Conservation (phyloP, 2,329 filamentous ascomycete species). For the Monilinia laxa region DNA sequence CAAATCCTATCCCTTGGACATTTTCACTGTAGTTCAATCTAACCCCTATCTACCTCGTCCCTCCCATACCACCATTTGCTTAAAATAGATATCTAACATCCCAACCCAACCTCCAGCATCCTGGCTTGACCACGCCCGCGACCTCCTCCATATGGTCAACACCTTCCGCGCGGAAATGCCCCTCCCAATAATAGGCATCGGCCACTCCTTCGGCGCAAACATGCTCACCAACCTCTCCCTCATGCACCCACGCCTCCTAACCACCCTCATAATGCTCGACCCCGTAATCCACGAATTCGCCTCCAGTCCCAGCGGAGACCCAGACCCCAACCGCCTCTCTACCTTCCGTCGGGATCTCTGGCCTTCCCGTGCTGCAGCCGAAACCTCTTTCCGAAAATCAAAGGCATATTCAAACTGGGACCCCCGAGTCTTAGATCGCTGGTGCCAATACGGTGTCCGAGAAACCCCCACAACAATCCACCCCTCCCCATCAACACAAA, state of each 20-base stretch:
- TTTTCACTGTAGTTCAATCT: not conserved
- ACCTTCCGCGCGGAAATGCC: constrained; percentile 76
- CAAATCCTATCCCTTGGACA: not conserved
- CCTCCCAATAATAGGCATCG: constrained; percentile 74
- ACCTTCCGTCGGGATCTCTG: constrained; percentile 75
- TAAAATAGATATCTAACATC: not conserved
- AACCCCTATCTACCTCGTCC: not conserved
- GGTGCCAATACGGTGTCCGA: constrained; percentile 74
- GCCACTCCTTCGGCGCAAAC: constrained; percentile 84
- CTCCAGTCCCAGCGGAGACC: constrained; percentile 43
- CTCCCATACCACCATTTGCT: not conserved
- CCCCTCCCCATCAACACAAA: constrained; percentile 44
- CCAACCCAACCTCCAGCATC: constrained; percentile 53
- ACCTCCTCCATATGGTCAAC: constrained; percentile 81
- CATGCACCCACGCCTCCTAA: constrained; percentile 77
- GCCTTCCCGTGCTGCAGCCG: constrained; percentile 72
- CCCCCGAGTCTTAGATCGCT: constrained; percentile 70
- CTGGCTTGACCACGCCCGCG: constrained; percentile 82
- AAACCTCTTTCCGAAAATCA: constrained; percentile 62
- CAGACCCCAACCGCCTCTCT: constrained; percentile 58
- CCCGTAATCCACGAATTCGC: constrained; percentile 65
- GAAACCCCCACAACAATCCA: constrained; percentile 64
- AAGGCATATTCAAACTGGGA: constrained; percentile 86
- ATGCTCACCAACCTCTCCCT: constrained; percentile 70
- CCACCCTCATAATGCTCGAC: constrained; percentile 75